These are phyloP conservation scores for Penicillium thymicola DNA, from an alignment of 2,329 filamentous ascomycete genomes.

Conservation along the genomic window DNA sequence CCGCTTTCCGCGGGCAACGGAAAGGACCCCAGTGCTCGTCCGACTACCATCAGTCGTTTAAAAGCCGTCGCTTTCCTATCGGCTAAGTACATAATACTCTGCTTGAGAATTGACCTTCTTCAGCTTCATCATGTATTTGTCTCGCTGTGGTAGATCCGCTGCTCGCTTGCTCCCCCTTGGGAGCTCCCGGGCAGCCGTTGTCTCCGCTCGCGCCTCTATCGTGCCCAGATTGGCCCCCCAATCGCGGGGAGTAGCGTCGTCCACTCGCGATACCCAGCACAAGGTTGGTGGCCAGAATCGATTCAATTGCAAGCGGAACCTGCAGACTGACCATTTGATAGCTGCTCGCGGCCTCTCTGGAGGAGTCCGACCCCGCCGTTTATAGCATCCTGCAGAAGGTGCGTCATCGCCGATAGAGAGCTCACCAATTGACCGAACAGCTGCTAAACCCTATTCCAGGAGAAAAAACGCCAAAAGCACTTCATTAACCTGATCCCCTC, in stretches of 20 bases:
- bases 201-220: slow-evolving; percentile 23
- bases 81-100: slow-evolving; percentile 11
- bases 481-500: slow-evolving; percentile 97
- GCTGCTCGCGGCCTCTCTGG: slow-evolving; percentile 75
- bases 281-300: slow-evolving; percentile 28
- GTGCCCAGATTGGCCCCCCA: slow-evolving; percentile 26
- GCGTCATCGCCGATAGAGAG: slow-evolving; percentile 25
- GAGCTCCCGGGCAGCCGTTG: slow-evolving; percentile 22
- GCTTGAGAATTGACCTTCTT: slow-evolving; percentile 8
- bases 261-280: slow-evolving; percentile 42
- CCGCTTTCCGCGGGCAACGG: slow-evolving; percentile 41
- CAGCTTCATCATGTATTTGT: slow-evolving; percentile 32
- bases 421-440: slow-evolving; percentile 2
- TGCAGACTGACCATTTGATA: slow-evolving; percentile 38
- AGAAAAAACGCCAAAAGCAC: slow-evolving; percentile 94
- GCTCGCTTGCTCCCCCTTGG: slow-evolving; percentile 31
- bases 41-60: slow-evolving; percentile 17
- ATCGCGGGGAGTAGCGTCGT: slow-evolving; percentile 38
- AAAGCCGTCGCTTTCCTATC: slow-evolving; percentile 23
- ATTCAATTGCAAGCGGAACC: slow-evolving; percentile 8
- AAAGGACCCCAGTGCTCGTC: slow-evolving; percentile 15
- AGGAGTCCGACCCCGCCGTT: slow-evolving; percentile 81
- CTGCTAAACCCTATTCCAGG: slow-evolving; percentile 52
- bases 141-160: slow-evolving; percentile 37
- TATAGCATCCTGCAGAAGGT: slow-evolving; percentile 91